Base-by-base conservation (phyloP, 345 rosid species). In the Eucalyptus fibrosa region DNA sequence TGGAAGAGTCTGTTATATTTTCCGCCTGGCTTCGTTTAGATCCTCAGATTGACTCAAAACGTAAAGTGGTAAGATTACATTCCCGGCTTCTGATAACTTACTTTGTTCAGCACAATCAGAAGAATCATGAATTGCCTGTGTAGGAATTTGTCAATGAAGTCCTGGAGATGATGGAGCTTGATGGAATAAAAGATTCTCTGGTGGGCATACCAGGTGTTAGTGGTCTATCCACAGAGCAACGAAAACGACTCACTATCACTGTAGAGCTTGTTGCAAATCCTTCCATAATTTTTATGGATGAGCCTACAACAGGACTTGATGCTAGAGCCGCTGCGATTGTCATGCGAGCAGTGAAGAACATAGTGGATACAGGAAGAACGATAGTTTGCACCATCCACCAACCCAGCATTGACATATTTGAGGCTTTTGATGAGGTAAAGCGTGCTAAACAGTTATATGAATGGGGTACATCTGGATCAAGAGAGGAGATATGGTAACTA, bases 271-370 rank as follows among this genome's bases (percentile, higher is more conserved):
- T 97, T 50, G 96, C 99, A 80, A 97, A 96, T 91, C 99, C 98
- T 11, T 97, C 96, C 13, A 93, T 97, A 67, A 94, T 97, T 3
- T 97, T 96, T 90, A 97, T 97, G 99, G 99, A 97, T 90, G 98
- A 97, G 88, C 99, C 99, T 30, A 95, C 99, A 49, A 94, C 99
- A 8, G 96, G 99, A 50, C 90, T 96, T 26, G 99, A 97, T 89
- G 99, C 98, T 85, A 93, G 98, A 93, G 92, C 99, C 30, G 99
- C 99, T 9, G 99, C 98, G 67, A 94, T 97, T 69, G 98, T 96
- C 81, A 94, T 97, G 96, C 91, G 99, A 89, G 96, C 95, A 81
- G 97, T 95, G 92, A 97, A 95, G 92, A 97, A 95, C 88, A 91
- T 96, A 1, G 97, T 92, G 26, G 96, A 94, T 23, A 97, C 97